Evolutionary conservation across 495 filamentous ascomycete species (phyloP), one percentile per base, ranked within the genome.

Genomic region (Annulohypoxylon maeteangense): DNA sequence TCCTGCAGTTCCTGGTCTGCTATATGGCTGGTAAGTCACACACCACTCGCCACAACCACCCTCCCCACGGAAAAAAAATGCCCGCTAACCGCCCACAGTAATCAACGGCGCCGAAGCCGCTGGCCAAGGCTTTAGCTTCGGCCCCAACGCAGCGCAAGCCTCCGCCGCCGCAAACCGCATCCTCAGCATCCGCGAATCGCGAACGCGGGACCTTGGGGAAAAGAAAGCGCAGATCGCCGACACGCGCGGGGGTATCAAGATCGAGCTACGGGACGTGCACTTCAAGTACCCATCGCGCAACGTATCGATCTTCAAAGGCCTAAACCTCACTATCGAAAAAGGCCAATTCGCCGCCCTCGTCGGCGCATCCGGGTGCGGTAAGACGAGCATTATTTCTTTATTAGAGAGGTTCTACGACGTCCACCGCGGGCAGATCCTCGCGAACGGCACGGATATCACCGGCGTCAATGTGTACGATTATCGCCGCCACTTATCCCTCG

Each of bases 291-390:
- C 87, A 0, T 87, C 84, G 0, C 81, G 87, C 1, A 80, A 88
- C 34, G 75, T 84, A 22, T 82, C 84, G 0, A 81, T 90, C 1
- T 87, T 92, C 53, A 75, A 76, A 3, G 82, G 83, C 20, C 75
- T 89, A 34, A 86, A 83, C 59, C 70, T 92, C 34, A 84, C 78
- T 11, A 89, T 95, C 65, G 78, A 86, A 44, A 86, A 87, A 25
- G 92, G 92, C 7, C 86, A 91, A 62, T 91, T 88, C 68, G 87
- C 87, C 10, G 92, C 90, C 1, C 83, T 95, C 27, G 92, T 94
- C 3, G 92, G 92, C 6, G 82, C 90, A 0, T 89, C 86, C 0
- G 92, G 92, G 7, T 93, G 89, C 62, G 92, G 92, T 20, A 95
- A 95, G 75, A 89, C 87, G 0, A 93, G 89, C 2, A 84, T 90